Evolutionary conservation across 2,329 filamentous ascomycete species (phyloP).

Genomic region (Colletotrichum eremochloae): DNA sequence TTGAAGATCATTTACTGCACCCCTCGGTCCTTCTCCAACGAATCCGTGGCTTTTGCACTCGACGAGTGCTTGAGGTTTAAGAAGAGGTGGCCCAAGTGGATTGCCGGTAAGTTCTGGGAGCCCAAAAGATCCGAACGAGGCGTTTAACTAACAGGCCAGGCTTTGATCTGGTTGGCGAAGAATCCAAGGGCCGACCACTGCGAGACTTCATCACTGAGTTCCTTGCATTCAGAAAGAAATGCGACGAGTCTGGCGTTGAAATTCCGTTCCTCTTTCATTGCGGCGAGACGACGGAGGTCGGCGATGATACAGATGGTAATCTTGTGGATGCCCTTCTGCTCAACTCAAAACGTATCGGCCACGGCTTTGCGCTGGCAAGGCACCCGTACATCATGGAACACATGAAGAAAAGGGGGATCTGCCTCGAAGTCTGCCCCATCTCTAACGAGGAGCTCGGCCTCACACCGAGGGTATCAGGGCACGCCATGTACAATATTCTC

Average conservation of each 20-base stretch:
- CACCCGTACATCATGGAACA: slow-evolving; percentile 76
- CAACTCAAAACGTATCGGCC: slow-evolving; percentile 77
- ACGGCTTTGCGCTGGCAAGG: slow-evolving; percentile 77
- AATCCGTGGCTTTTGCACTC: slow-evolving; percentile 65
- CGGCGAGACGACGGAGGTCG: slow-evolving; percentile 79
- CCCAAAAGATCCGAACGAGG: not conserved
- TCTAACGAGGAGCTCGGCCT: slow-evolving; percentile 82
- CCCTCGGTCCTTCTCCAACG: slow-evolving; percentile 69
- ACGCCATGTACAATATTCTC: slow-evolving; percentile 76
- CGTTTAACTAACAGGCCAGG: slow-evolving; percentile 55
- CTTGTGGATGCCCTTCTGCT: slow-evolving; percentile 77
- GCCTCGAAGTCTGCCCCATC: slow-evolving; percentile 82
- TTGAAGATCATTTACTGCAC: slow-evolving; percentile 81
- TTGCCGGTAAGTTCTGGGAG: slow-evolving; percentile 67
- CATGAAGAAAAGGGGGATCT: slow-evolving; percentile 74
- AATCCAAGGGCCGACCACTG: slow-evolving; percentile 71
- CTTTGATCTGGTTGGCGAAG: slow-evolving; percentile 79
- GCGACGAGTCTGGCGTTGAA: slow-evolving; percentile 60
- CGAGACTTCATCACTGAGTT: slow-evolving; percentile 68
- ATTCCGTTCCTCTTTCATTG: slow-evolving; percentile 84
- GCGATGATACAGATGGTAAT: slow-evolving; percentile 75
- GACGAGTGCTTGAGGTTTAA: slow-evolving; percentile 74
- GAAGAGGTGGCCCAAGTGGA: slow-evolving; percentile 65
- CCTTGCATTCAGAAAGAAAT: slow-evolving; percentile 67
- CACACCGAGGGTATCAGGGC: slow-evolving; percentile 73